Percentiles rank a stretch among this genome's conserved stretches.
These are phyloP conservation scores for Fraxinus sp. DNA, from an alignment of 305 asterid genomes.

Conservation along the genomic window DNA sequence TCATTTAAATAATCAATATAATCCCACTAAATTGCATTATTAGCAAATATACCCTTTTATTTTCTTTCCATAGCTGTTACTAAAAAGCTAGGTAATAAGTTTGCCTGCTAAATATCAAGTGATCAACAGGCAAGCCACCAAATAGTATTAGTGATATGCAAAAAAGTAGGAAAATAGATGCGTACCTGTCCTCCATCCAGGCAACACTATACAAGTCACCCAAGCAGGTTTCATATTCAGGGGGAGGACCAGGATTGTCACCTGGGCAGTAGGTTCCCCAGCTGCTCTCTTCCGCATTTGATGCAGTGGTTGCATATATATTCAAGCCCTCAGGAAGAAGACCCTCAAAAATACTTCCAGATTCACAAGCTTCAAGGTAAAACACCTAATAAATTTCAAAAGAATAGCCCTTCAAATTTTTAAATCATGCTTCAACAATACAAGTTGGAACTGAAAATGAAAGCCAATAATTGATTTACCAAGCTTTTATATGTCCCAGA, in stretches of 20 bases:
- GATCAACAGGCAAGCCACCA: background rate
- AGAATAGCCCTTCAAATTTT: background rate
- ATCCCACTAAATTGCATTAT: background rate
- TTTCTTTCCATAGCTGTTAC: background rate
- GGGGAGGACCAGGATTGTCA: slow-evolving; percentile 73
- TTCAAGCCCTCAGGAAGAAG: slow-evolving; percentile 77
- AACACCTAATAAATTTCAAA: slow-evolving; percentile 49
- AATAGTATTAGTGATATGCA: background rate
- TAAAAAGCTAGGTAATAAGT: background rate
- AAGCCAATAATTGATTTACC: slow-evolving; percentile 40
- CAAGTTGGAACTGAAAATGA: slow-evolving; percentile 15
- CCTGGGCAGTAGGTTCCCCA: slow-evolving; percentile 97
- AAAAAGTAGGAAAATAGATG: background rate
- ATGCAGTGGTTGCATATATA: slow-evolving; percentile 87
- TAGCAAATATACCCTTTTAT: background rate
- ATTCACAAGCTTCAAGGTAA: slow-evolving; percentile 91
- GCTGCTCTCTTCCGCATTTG: slow-evolving; percentile 87
- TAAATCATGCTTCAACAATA: slow-evolving; percentile 12
- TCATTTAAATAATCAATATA: background rate
- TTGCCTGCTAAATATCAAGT: background rate
- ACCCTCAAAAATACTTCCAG: slow-evolving; percentile 94
- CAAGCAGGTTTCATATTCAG: slow-evolving; percentile 76
- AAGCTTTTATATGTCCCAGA: slow-evolving; percentile 82
- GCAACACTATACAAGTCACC: slow-evolving; percentile 90
- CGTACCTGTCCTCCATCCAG: slow-evolving; percentile 96